Evolutionary conservation across 148 eudicot genomes (phyloP), one percentile per base, ranked within the genome.

Genomic region (Camellia sinensis): DNA sequence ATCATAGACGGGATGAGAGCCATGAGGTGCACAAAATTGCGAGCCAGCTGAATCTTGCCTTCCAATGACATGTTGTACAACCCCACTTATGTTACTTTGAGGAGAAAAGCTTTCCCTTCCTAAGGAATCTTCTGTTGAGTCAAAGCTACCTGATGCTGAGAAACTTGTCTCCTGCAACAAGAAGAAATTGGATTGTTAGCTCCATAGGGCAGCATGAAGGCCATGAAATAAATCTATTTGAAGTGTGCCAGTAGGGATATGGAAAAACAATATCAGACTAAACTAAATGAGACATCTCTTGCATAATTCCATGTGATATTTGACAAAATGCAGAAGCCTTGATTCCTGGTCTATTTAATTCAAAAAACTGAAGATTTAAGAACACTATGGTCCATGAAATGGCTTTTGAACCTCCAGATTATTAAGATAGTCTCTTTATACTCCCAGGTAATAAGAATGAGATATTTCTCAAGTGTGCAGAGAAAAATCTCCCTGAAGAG

Each of bases 71-170:
- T 83, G 76, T 77, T 81, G 50, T 59, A 71, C 82, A 77, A 65
- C 77, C 56, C 85, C 87, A 67, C 43, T 56, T 54, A 71, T 54
- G 63, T 83, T 78, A 53, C 78, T 78, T 77, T 75, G 79, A 66
- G 85, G 81, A 64, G 86, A 87, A 52, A 79, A 76, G 41, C 60
- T 73, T 79, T 85, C 94, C 61, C 87, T 86, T 15, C 79, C 83
- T 6, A 84, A 81, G 69, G 88, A 90, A 73, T 84, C 85, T 56
- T 89, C 93, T 9, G 46, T 45, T 3, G 93, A 90, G 74, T 87
- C 87, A 72, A 80, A 84, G 80, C 91, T 89, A 15, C 84, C 93
- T 57, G 95, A 84, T 75, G 86, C 88, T n/a, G 89, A 89, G 37
- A 80, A 83, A 79, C 89, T 91, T 54, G 86, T 84, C 70, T 89